phyloP scores from a whole-genome alignment of 768 basidiomycete species.

The Omphalotus guepiniiformis region DNA sequence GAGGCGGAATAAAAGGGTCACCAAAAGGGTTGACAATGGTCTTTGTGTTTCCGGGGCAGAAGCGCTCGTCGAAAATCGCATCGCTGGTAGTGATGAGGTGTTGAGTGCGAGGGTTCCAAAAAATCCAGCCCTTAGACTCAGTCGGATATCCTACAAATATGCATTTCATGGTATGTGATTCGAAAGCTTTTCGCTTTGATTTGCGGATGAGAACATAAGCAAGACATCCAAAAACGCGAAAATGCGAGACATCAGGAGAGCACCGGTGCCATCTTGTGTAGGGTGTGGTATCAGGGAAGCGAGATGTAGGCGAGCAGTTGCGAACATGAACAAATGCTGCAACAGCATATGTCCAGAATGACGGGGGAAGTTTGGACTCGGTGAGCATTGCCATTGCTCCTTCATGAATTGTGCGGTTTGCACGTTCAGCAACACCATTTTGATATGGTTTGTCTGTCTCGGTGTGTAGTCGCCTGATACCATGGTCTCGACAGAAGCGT shows the following conservation, averaged over 20 bases:
- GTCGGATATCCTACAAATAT: conserved; percentile 34
- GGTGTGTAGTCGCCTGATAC: conserved; percentile 18
- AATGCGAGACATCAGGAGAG: conserved; percentile 21
- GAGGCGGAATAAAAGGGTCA: not conserved
- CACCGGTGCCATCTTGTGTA: not conserved
- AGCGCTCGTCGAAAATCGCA: conserved; percentile 29
- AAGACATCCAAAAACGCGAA: conserved; percentile 33
- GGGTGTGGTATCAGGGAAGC: conserved; percentile 10
- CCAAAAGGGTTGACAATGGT: not conserved
- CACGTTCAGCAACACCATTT: conserved; percentile 27
- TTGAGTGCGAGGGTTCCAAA: conserved; percentile 27
- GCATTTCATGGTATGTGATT: conserved; percentile 26
- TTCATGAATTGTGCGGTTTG: conserved; percentile 21
- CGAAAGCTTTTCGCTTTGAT: conserved; percentile 24
- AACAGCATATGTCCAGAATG: conserved; percentile 22
- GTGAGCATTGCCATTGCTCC: conserved; percentile 19
- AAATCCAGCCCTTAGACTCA: conserved; percentile 28
- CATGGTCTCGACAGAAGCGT: conserved; percentile 5
- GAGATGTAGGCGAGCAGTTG: conserved; percentile 15
- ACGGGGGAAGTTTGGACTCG: conserved; percentile 13
- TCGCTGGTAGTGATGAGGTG: conserved; percentile 22
- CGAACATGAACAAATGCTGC: conserved; percentile 17
- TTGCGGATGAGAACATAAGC: conserved; percentile 33
- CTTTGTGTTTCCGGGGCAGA: conserved; percentile 20
- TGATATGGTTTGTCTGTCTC: conserved; percentile 20